Base-by-base conservation (phyloP, 495 filamentous ascomycete species). In the Aspergillus haitiensis region DNA sequence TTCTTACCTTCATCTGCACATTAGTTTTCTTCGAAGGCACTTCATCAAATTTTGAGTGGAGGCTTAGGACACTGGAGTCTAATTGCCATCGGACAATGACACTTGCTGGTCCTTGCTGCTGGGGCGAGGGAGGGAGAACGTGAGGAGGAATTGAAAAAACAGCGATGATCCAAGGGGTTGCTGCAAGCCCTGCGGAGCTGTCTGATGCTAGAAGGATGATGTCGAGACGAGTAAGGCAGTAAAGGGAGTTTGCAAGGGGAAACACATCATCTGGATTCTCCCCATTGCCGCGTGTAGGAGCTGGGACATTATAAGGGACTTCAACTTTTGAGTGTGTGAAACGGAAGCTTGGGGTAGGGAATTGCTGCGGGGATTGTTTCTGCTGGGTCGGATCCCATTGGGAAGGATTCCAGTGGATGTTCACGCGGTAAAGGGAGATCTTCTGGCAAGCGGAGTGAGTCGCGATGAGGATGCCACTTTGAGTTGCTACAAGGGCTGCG, bases 71-170 rank as follows among this genome's bases (percentile, higher is more conserved):
- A 15, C 84, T 78, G 39, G 70, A 75, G 8, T 86, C 74, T n/a
- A 94, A 68, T 61, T 92, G 86, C 91, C 90, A 96, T 56, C 87
- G 82, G 34, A 87, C 85, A 55, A 95, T 82, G 33, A 90, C 80
- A 62, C 84, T 92, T 59, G 84, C 79, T 4, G 81, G 73, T 15
- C 84, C 84, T 62, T 85, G 82, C 34, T 82, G 79, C 36, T 82
- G 83, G 31, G 84, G 74, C 46, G 69, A 78, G 75, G 73, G 77
- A 61, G 67, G 75, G 53, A 71, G 71, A 58, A 49, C 82, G 75
- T 70, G 84, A 52, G 72, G 64, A 35, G 73, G 68, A 27, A 86
- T 82, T 16, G 89, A 88, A 58, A 89, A 89, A 36, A 91, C 81
- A 5, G 87, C 88, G 36, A 94, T 64, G 37, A 95, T 81, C 55